Evolutionary conservation across 1,284 basidiomycete species (phyloP).

Genomic region (Neolentinus lepideus): DNA sequence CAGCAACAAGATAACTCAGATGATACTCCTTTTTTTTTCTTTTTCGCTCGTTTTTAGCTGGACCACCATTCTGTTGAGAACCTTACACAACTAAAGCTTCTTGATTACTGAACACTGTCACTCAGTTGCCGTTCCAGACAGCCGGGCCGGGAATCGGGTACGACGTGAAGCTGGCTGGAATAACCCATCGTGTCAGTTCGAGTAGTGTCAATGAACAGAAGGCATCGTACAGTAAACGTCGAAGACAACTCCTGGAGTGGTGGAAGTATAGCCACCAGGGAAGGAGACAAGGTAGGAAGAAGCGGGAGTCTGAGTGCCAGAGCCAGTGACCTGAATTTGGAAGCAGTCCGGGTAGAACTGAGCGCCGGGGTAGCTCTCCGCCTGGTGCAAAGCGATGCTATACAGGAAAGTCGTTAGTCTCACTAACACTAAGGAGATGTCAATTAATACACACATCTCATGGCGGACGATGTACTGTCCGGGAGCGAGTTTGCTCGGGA

Average conservation of each 20-base stretch:
- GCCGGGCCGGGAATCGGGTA: constrained; percentile 37
- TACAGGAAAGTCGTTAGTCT: not conserved
- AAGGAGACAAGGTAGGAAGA: constrained; percentile 38
- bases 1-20: too few relatives aligned
- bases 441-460: constrained; percentile 28
- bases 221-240: constrained; percentile 32
- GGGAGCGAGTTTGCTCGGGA: constrained; percentile 33
- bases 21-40: too few relatives aligned
- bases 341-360: constrained; percentile 41
- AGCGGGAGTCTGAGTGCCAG: constrained; percentile 37
- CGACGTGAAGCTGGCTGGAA: constrained; percentile 13
- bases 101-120: not conserved
- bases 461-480: constrained; percentile 45
- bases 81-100: too few relatives aligned
- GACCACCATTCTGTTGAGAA: too few relatives aligned
- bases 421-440: not conserved
- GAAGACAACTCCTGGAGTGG: constrained; percentile 21
- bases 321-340: constrained; percentile 43
- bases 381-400: constrained; percentile 34
- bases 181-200: constrained; percentile 19
- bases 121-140: constrained; percentile 20
- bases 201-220: not conserved
- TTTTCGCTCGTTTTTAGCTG: too few relatives aligned
- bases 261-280: constrained; percentile 41
- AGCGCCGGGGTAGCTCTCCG: constrained; percentile 17